Conservation (phyloP, 2,329 filamentous ascomycete genomes). For the Fonsecaea nubica region DNA sequence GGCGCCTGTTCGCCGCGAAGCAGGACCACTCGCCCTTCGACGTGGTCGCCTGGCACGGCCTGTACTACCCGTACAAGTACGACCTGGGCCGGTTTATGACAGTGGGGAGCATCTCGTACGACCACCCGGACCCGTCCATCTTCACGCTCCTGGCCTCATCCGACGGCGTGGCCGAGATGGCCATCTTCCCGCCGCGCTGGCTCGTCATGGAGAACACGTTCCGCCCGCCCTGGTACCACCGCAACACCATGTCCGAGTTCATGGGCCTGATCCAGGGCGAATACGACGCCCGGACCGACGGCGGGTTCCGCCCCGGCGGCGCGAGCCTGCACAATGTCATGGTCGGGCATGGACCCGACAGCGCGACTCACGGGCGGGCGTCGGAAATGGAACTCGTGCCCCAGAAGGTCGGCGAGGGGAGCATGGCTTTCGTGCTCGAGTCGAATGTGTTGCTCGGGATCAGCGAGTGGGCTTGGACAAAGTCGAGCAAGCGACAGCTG, state of each 20-base stretch:
- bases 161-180: conserved; percentile 69
- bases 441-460: conserved; percentile 72
- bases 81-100: conserved; percentile 78
- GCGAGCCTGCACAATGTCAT: conserved; percentile 73
- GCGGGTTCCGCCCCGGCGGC: conserved; percentile 65
- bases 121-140: conserved; percentile 79
- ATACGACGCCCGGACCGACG: conserved; percentile 64
- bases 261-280: conserved; percentile 68
- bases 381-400: conserved; percentile 61
- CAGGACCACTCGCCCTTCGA: conserved; percentile 78
- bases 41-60: conserved; percentile 80
- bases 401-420: conserved; percentile 63
- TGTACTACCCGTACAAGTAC: conserved; percentile 82
- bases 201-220: conserved; percentile 67
- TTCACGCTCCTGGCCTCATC: conserved; percentile 70
- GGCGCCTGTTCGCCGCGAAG: conserved; percentile 67
- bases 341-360: conserved; percentile 69
- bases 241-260: conserved; percentile 59
- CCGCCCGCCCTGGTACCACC: conserved; percentile 67
- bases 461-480: conserved; percentile 67
- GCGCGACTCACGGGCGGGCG: conserved; percentile 61
- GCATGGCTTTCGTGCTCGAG: conserved; percentile 70
- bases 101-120: conserved; percentile 73
- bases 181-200: conserved; percentile 70
- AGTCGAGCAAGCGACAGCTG: background rate